Evolutionary conservation across 2,329 filamentous ascomycete species (phyloP).

Genomic region (Aureobasidium leucospermi): DNA sequence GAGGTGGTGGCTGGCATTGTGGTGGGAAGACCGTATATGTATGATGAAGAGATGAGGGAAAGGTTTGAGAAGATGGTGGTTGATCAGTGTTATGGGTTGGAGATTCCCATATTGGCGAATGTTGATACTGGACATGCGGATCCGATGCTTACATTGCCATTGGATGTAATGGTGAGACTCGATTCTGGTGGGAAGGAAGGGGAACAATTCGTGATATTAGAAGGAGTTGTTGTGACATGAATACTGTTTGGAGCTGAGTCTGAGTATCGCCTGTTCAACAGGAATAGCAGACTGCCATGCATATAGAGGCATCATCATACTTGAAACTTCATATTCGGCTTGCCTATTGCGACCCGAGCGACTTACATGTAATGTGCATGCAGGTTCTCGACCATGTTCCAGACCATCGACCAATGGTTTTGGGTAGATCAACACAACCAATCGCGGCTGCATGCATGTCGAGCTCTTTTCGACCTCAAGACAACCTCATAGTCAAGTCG

Average conservation of each 20-base stretch:
- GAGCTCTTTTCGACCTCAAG: not conserved
- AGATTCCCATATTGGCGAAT: constrained; percentile 9
- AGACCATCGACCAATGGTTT: not conserved
- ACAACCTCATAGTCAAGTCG: no score
- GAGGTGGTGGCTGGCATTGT: constrained; percentile 9
- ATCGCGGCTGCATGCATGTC: not conserved
- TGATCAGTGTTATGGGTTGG: not conserved
- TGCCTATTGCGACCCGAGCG: not conserved
- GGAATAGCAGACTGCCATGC: not conserved
- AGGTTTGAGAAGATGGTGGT: constrained; percentile 6
- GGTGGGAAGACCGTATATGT: constrained; percentile 15
- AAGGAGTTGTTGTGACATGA: not conserved
- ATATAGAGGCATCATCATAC: not conserved
- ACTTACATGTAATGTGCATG: not conserved
- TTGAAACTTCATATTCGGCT: no score
- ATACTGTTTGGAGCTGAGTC: not conserved
- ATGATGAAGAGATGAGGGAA: constrained; percentile 2
- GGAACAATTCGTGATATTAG: not conserved
- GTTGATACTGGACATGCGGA: constrained; percentile 15
- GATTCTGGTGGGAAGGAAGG: not conserved
- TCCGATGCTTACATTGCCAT: constrained; percentile 15
- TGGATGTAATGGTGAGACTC: constrained; percentile 2
- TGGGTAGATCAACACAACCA: not conserved
- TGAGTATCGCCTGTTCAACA: not conserved
- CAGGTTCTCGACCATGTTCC: not conserved